These are phyloP conservation scores for Sideroxylon spinosum DNA, from an alignment of 179 eudicot species.

Conservation along the genomic window DNA sequence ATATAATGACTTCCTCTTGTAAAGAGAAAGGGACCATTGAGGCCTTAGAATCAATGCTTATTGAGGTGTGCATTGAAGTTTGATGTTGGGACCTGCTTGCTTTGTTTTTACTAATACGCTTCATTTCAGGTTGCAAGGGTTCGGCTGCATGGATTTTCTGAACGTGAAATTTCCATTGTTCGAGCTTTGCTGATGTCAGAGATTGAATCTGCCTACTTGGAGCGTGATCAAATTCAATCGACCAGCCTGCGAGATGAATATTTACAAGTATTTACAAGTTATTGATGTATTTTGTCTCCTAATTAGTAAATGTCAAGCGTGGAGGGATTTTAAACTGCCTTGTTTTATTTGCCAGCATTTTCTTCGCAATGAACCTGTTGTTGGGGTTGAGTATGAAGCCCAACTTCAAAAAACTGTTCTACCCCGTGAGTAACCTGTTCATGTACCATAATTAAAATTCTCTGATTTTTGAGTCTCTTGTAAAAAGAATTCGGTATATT, in stretches of 20 bases:
- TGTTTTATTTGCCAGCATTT: conserved; percentile 54
- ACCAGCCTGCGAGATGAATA: conserved; percentile 78
- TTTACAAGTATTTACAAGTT: conserved; percentile 48
- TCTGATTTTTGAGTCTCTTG: neutral
- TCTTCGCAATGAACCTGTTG: conserved; percentile 65
- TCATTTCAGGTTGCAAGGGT: conserved; percentile 72
- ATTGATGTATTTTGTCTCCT: neutral
- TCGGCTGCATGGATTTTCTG: conserved; percentile 80
- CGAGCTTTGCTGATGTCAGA: conserved; percentile 70
- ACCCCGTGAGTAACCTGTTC: conserved; percentile 55
- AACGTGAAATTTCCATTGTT: conserved; percentile 68
- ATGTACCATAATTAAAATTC: neutral
- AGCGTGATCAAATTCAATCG: conserved; percentile 87
- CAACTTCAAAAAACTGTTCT: conserved; percentile 77
- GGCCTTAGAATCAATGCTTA: conserved; percentile 80
- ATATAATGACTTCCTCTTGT: conserved; percentile 78
- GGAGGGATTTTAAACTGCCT: conserved; percentile 6
- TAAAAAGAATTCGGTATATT: neutral
- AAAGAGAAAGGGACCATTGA: conserved; percentile 69
- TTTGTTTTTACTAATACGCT: conserved; percentile 24
- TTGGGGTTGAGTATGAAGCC: conserved; percentile 82
- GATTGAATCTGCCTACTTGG: conserved; percentile 86
- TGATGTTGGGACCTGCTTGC: conserved; percentile 17
- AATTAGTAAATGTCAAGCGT: neutral
- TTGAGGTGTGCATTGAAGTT: conserved; percentile 47